Evolutionary conservation across 1,284 basidiomycete species (phyloP), one percentile per base, ranked within the genome.

Genomic region (Tylopilus orsonianus): DNA sequence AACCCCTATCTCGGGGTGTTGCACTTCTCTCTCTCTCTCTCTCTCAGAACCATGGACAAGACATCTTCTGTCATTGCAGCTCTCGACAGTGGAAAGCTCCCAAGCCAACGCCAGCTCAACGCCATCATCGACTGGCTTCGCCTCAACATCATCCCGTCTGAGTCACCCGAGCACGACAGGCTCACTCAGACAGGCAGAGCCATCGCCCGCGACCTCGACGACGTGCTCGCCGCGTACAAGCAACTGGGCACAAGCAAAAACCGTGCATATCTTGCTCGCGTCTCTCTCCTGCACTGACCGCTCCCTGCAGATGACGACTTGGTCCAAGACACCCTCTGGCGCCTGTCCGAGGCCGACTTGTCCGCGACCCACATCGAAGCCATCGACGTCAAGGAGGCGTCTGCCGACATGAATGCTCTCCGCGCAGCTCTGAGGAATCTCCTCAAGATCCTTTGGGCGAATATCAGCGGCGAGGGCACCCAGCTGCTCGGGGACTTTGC

Each of bases 71-170:
- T 85, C 18, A 57, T 81, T 46, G 84, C 81, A 43, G 83, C 83
- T 14, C 65, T 86, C 58, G 74, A 79, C 52, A 82, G 82, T 32
- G 81, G 81, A 19, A 87, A 87, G 57, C 68, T 85, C 10, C 83
- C 83, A 13, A 74, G 72, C 2, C 80, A 82, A 19, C 61, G 74
- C 29, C 84, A 86, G 59, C 58, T 77, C 32, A 72, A 72, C 51
- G 55, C 61, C 0, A 72, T 74, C 56, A 71, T 83, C 54, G 75
- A 81, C 58, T 78, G 72, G 68, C 54, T 79, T 38, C 74, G 78
- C 32, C 56, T 71, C 19, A 69, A 75, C 30, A 69, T 74, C 16
- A 62, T 86, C 44, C 70, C 74, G 41, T 62, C 72, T 24, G 68
- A 78, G 2, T 57, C 61, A 4, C 41, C 67, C 0, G 66, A 71